Percentiles rank a stretch among this genome's conserved stretches.
These are phyloP conservation scores for Arthrobotrys pseudoclavata DNA, from an alignment of 2,329 filamentous ascomycete species.

Conservation along the genomic window DNA sequence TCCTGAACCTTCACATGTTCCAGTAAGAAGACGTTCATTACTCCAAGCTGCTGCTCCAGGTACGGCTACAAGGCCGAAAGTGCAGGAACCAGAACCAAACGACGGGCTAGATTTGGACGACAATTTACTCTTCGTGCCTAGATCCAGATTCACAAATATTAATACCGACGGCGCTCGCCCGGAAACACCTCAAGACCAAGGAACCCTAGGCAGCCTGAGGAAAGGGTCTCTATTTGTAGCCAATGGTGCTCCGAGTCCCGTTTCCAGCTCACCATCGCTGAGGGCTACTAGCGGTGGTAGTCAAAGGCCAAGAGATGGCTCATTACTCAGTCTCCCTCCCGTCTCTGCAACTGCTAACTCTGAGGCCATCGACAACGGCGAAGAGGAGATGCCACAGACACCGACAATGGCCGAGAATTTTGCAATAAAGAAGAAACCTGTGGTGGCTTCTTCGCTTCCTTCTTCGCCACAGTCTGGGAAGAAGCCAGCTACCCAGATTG, in stretches of 20 bases:
- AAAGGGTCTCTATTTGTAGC: slow-evolving; percentile 51
- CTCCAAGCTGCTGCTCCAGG: slow-evolving; percentile 55
- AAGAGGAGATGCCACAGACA: slow-evolving; percentile 11
- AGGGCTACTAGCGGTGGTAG: slow-evolving; percentile 41
- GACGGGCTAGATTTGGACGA: slow-evolving; percentile 23
- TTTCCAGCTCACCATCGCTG: slow-evolving; percentile 49
- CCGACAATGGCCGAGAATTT: slow-evolving; percentile 16
- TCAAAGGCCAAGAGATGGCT: slow-evolving; percentile 39
- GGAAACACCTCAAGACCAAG: slow-evolving; percentile 54
- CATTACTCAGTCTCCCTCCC: slow-evolving; percentile 42
- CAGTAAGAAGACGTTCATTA: slow-evolving; percentile 44
- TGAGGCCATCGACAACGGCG: slow-evolving; percentile 1
- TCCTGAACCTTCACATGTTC: slow-evolving; percentile 42
- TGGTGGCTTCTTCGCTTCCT: slow-evolving; percentile 16
- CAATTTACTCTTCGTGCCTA: slow-evolving; percentile 30
- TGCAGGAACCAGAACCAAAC: slow-evolving; percentile 33
- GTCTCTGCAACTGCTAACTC: slow-evolving; percentile 6
- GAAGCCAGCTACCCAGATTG: slow-evolving; percentile 13
- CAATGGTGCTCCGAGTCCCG: slow-evolving; percentile 52
- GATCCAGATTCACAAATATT: slow-evolving; percentile 10
- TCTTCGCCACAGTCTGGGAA: slow-evolving; percentile 44
- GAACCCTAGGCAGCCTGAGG: slow-evolving; percentile 39
- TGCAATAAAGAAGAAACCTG: slow-evolving; percentile 40
- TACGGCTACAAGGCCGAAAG: slow-evolving; percentile 51
- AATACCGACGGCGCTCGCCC: slow-evolving; percentile 37